Base-by-base conservation (phyloP, 2,329 filamentous ascomycete species). In the Colletotrichum graminicola region DNA sequence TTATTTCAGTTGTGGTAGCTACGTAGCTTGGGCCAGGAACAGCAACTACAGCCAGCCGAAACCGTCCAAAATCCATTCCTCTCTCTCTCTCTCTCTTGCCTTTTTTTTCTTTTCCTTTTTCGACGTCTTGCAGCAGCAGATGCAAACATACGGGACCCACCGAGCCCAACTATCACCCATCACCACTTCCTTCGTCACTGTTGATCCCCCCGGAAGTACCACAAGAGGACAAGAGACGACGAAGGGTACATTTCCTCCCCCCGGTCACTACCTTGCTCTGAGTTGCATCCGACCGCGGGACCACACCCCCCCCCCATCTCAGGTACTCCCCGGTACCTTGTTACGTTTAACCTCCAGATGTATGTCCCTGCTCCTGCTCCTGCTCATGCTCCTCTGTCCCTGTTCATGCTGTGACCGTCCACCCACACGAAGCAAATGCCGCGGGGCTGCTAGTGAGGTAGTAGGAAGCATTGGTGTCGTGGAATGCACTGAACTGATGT, bases 91-190 rank as follows among this genome's bases (percentile, higher is more conserved):
- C 4, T 29, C 4, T 29, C 29, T 29, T 29, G 2, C 4, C 29
- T 29, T 29, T 29, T 29, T 29, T 10, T 12, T 57, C 64, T 18
- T 66, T 51, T 56, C 43, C 21, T 10, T 67, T 52, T 29, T 34
- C 56, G 29, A 54, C 62, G 61, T 67, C 57, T 71, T 71, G 64
- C 64, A 71, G 63, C 57, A 57, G 67, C 64, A 71, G 64, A 67
- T 67, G 57, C 57, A 67, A 51, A 67, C 63, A 52, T 56, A 62
- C 51, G 21, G 18, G n/a, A 45, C 7, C 43, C 43, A 47, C 45
- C 23, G 29, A 68, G 47, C 36, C 59, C 34, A 47, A 62, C 23
- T 41, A 43, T 57, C n/a, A 12, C 43, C 52, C 26, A n/a, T 43
- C 45, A 29, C 11, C 23, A 14, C 12, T 43, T 32, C 21, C 59